A percentile compares a stretch with the other conserved stretches of the same genome.
Conservation (phyloP, 1,139 yeast genomes). For the Geotrichum carabidarum region DNA sequence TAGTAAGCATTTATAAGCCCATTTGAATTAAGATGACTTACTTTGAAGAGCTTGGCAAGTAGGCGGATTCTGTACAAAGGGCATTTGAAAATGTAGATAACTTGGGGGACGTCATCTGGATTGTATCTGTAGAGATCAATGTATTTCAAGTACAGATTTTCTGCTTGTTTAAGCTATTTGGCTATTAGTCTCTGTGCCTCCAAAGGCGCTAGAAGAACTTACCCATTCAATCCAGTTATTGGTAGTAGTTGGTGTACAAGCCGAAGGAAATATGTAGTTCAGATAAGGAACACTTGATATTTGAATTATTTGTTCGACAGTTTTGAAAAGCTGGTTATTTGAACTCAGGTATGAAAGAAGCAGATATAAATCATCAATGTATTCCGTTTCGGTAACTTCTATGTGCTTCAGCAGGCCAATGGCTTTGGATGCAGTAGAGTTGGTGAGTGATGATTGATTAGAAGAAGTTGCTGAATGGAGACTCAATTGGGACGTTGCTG, state of each 20-base stretch:
- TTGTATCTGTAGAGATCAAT: conserved; percentile 34
- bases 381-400: conserved; percentile 9
- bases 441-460: too few species aligned
- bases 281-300: conserved; percentile 2
- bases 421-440: background rate
- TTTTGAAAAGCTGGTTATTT: background rate
- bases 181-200: background rate
- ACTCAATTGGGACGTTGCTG: background rate
- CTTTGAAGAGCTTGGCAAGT: conserved; percentile 32
- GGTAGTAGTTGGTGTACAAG: background rate
- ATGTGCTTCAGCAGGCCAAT: background rate
- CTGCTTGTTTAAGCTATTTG: conserved; percentile 4
- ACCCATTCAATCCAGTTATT: conserved; percentile 9
- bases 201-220: conserved; percentile 1
- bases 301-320: conserved; percentile 8
- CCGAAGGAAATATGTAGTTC: background rate
- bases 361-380: conserved; percentile 12
- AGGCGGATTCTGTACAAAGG: conserved; percentile 42
- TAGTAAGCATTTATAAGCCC: background rate
- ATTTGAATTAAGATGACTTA: conserved; percentile 5
- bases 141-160: conserved; percentile 27
- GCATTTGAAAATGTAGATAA: conserved; percentile 38
- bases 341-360: conserved; percentile 1
- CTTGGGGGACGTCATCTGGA: conserved; percentile 36
- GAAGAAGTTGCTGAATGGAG: background rate